Base-by-base conservation (phyloP, 257 asterid species). In the Parsonsia alboflavescens region DNA sequence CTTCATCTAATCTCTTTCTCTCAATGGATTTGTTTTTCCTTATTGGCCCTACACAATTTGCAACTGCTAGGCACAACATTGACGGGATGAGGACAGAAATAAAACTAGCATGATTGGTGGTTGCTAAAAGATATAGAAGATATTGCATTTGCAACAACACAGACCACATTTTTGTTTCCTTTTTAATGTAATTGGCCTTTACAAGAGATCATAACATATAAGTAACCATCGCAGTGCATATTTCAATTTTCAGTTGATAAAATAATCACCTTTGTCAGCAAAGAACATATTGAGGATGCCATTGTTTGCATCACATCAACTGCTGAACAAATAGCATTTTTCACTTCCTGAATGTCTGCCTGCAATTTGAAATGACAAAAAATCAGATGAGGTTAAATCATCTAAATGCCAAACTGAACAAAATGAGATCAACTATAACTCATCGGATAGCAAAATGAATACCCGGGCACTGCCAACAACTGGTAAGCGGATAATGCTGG, bases 261-360 rank as follows among this genome's bases (percentile, higher is more conserved):
- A 62, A 72, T 46, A 65, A 64, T 84, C 73, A 91, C 97, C 96
- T 86, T 88, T 44, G 82, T 24, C 30, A 80, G 86, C 77, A 80
- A 87, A 77, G 93, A 76, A 76, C 88, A 80, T 61, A 89, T 76
- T 10, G 98, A 89, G 77, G 93, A 85, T 75, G 87, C 89, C 95
- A 93, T 83, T 52, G 88, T 86, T 79, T 93, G 95, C 97, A 93
- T 91, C 80, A 88, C 82, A 61, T 91, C 97, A 71, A 88, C 89
- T 49, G 95, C 93, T 50, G 96, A 93, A 80, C 82, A 79, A 68
- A 93, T 80, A 30, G 95, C 93, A 80, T 84, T 89, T 80, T 87
- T 83, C 48, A 93, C 79, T 73, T 79, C 79, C 67, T 80, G 89
- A 78, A 81, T 88, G 78, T 89, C 93, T 69, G 85, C 94, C 98